Evolutionary conservation across 305 asterid species (phyloP).

Genomic region (Petunia hybrid): DNA sequence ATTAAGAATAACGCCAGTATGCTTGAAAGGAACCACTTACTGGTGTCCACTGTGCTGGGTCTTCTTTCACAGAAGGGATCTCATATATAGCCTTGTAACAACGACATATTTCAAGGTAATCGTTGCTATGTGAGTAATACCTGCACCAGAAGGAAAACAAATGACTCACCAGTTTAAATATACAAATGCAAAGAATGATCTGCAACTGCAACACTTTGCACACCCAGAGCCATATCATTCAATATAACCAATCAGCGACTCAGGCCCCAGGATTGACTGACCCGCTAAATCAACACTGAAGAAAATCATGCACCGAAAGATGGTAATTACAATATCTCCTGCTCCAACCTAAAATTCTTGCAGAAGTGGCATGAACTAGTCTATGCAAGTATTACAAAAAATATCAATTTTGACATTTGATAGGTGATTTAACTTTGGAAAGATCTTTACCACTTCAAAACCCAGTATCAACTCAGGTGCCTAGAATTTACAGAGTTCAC

Average conservation of each 20-base stretch:
- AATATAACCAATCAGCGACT: neutral
- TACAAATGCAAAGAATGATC: neutral
- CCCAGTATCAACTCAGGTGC: neutral
- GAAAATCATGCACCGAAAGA: neutral
- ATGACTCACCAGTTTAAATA: neutral
- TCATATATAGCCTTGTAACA: conserved; percentile 95
- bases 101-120: conserved; percentile 97
- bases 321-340: too few relatives aligned
- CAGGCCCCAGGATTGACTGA: neutral
- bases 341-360: conserved; percentile 5
- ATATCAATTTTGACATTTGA: neutral
- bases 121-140: conserved; percentile 81
- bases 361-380: neutral
- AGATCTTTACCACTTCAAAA: conserved; percentile 10
- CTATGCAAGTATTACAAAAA: neutral
- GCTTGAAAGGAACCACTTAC: conserved; percentile 45
- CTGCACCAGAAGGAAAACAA: conserved; percentile 48
- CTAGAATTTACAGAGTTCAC: neutral
- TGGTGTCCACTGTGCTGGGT: conserved; percentile 81
- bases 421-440: neutral
- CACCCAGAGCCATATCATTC: conserved; percentile 13
- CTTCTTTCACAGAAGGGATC: conserved; percentile 89
- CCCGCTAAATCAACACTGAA: neutral
- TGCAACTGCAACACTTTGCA: neutral
- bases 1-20: neutral